These are phyloP conservation scores for Guadua angustifolia DNA, from an alignment of 176 grass and related monocot genomes.

Conservation along the genomic window DNA sequence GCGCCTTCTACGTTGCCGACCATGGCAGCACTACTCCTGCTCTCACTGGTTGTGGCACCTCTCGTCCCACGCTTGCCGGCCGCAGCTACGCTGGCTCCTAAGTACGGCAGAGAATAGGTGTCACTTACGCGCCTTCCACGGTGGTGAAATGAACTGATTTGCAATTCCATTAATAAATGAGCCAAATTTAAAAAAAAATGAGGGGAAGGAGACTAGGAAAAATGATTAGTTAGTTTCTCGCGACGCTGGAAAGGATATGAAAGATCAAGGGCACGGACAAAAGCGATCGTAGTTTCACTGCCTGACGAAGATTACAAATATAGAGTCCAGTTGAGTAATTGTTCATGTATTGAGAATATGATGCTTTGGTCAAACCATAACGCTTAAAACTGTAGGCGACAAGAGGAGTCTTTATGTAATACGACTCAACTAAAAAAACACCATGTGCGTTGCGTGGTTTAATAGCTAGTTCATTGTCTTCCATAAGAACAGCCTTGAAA, in stretches of 20 bases:
- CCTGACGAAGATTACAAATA: background rate
- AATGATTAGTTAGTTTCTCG: too few species aligned
- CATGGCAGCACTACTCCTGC: too few species aligned
- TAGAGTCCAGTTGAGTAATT: background rate
- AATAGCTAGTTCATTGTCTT: conserved; percentile 74
- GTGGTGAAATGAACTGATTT: too few species aligned
- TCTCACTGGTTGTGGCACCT: too few species aligned
- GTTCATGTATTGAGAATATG: background rate
- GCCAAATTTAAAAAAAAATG: too few species aligned
- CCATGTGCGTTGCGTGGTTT: conserved; percentile 63
- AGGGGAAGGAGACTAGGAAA: too few species aligned
- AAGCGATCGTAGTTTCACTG: background rate
- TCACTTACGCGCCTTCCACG: too few species aligned
- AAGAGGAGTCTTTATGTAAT: background rate
- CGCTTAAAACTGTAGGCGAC: background rate
- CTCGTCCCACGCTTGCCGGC: too few species aligned
- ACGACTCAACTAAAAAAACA: background rate
- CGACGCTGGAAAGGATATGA: background rate
- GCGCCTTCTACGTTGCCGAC: too few species aligned
- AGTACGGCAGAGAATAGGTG: too few species aligned
- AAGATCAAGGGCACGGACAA: conserved; percentile 12
- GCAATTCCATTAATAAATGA: too few species aligned
- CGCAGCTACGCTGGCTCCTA: too few species aligned
- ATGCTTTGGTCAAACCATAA: conserved; percentile 10
- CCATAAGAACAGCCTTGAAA: conserved; percentile 66